Evolutionary conservation across 345 rosid species (phyloP), one percentile per base, ranked within the genome.

Genomic region (Hibiscus tridactylites): DNA sequence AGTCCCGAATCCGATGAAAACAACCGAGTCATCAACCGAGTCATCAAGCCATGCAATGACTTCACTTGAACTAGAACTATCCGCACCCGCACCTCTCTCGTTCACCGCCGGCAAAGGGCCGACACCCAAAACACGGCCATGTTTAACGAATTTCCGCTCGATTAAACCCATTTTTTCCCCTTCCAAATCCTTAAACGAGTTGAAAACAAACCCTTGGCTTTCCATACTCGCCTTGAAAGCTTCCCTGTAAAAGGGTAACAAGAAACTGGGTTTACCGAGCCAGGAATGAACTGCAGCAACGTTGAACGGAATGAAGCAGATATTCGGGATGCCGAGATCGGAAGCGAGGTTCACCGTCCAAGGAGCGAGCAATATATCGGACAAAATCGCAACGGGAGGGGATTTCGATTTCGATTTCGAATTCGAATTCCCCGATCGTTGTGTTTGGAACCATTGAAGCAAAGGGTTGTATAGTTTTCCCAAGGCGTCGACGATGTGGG

Each of bases 1-100:
- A 81, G 90, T 92, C 53, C 96, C 96, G n/a, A 90, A 92, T 77
- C 96, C 86, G 3, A 90, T 80, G 66, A 86, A 90, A 5, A 92
- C 81, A 10, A 92, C 96, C 0, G 79, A 60, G 4, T 66, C 33
- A 16, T 87, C 87, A 12, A 61, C 56, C 54, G 68, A 62, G 65
- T 90, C 92, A 67, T 90, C 92, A 0, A 92, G 90, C 92, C 92
- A 90, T 57, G 79, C 70, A 82, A 77, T 67, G 39, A 90, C 50
- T 33, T 81, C 72, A 37, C 85, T 84, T 31, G 79, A 42, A 37
- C 9, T 37, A 42, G 79, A 42, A 37, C 9, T 37, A 42, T 11
- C 10, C 10, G 46, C 2, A 42, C 10, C 21, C 0, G 92, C 24
- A 21, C 92, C 97, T 13, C 88, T 21, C 15, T 62, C 17, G 0